Percentiles rank a stretch among this genome's conserved stretches.
Evolutionary conservation across 78 protist species (phyloP).

Genomic region (Tieghemostelium lacteum): DNA sequence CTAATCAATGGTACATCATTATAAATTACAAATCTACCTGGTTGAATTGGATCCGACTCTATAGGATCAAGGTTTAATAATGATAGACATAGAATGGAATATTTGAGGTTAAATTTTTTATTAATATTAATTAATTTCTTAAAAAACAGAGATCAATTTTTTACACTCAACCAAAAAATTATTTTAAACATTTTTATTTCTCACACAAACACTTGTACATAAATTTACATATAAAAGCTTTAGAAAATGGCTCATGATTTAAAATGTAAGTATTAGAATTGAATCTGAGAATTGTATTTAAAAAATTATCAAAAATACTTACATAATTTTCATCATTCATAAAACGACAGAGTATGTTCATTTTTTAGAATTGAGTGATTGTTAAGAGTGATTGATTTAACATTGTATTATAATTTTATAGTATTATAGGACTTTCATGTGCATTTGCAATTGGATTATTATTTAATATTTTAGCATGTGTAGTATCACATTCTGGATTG

Average conservation of each 20-base stretch:
- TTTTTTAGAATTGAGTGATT: neutral
- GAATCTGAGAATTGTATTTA: neutral
- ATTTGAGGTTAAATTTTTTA: too few species aligned
- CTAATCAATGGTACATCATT: too few species aligned
- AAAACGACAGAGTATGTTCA: neutral
- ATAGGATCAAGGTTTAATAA: too few species aligned
- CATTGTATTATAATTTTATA: slow-evolving; percentile 6
- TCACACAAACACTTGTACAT: too few species aligned
- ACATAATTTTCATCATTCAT: neutral
- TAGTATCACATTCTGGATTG: slow-evolving; percentile 61
- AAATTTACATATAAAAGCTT: too few species aligned
- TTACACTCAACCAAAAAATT: too few species aligned
- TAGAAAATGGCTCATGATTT: slow-evolving; percentile 23
- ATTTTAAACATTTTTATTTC: too few species aligned
- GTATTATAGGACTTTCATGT: slow-evolving; percentile 60
- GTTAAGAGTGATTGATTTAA: neutral
- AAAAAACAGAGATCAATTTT: too few species aligned
- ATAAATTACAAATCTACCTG: too few species aligned
- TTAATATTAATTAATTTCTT: too few species aligned
- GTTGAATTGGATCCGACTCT: too few species aligned
- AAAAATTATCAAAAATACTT: neutral
- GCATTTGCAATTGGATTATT: slow-evolving; percentile 71
- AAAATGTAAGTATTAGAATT: neutral
- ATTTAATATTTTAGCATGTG: slow-evolving; percentile 68
- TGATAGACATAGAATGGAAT: too few species aligned